Base-by-base conservation (phyloP, 1,139 yeast genomes). In the Yamadazyma sp. region DNA sequence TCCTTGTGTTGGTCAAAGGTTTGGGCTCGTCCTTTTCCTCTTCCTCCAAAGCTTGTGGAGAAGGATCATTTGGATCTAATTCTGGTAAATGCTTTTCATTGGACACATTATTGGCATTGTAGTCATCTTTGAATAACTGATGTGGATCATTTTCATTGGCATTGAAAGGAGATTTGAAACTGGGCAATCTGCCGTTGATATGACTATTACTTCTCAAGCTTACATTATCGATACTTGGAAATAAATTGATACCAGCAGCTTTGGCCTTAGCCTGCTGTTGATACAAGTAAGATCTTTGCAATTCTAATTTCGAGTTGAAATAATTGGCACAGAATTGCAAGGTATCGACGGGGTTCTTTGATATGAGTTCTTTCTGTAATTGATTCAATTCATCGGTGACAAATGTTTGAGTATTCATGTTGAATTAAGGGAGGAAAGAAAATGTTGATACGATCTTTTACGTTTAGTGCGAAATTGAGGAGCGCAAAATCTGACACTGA, bases 291-390 rank as follows among this genome's bases (percentile, higher is more conserved):
- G 67, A 56, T 56, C 89, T 71, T 56, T 82, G 86, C 29, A 76
- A 70, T 48, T 78, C 82, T 44, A 85, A 64, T 47, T 81, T 77
- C 36, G 70, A 58, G 53, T 75, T 76, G 65, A 85, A 85, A 60
- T 81, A 82, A 56, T 80, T 76, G 44, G 86, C 84, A 53, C 90
- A 82, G 61, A 84, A 86, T 57, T 85, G 90, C 45, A 85, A 61
- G 22, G 84, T 67, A 55, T 85, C 90, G 14, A 67, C 59, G 2
- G 95, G 95, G 50, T 81, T 77, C 52, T 79, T 76, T 38, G 73
- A 66, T 38, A 71, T 66, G 45, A 85, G 69, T 57, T 82, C 87
- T 52, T 70, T 73, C 59, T 80, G 82, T 57, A 82, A 78, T 46
- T 70, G 78, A 52, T 76, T 75, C 59, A 83, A 70, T 59, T 82